These are phyloP conservation scores for Penicillium sclerotigenum DNA, from an alignment of 2,329 filamentous ascomycete genomes.

Conservation along the genomic window DNA sequence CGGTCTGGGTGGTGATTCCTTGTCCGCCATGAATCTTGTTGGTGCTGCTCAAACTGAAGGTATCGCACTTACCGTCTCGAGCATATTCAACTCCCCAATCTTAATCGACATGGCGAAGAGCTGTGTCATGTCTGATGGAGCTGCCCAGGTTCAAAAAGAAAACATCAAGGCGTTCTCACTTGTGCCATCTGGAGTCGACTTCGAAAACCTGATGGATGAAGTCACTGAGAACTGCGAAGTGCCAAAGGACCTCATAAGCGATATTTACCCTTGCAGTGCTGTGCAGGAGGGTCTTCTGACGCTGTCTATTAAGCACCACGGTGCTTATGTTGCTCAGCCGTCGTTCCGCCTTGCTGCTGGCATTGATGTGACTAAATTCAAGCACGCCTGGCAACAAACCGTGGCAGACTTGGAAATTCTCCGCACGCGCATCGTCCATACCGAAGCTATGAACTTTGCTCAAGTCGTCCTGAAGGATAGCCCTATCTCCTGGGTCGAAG, in stretches of 20 bases:
- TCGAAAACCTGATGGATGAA: constrained; percentile 27
- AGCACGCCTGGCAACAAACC: constrained; percentile 46
- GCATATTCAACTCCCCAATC: constrained; percentile 45
- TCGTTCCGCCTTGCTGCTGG: constrained; percentile 39
- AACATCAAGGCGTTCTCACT: constrained; percentile 29
- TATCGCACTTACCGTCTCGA: constrained; percentile 42
- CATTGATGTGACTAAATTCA: constrained; percentile 45
- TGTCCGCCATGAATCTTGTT: constrained; percentile 49
- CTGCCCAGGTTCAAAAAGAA: not conserved
- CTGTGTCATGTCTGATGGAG: constrained; percentile 17
- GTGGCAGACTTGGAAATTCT: constrained; percentile 48
- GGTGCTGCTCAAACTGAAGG: constrained; percentile 40
- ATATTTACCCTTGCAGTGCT: constrained; percentile 46
- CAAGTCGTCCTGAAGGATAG: constrained; percentile 42
- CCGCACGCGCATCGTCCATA: constrained; percentile 48
- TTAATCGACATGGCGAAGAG: constrained; percentile 43
- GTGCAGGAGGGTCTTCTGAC: constrained; percentile 48
- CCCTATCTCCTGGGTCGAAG: constrained; percentile 36
- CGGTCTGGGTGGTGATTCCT: constrained; percentile 47
- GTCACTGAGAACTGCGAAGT: constrained; percentile 33
- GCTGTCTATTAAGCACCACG: constrained; percentile 47
- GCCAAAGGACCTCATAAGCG: constrained; percentile 28
- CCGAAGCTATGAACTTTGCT: constrained; percentile 35
- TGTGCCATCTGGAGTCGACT: constrained; percentile 19
- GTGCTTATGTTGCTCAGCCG: constrained; percentile 50